Base-by-base conservation (phyloP, 257 asterid species). In the Plantago major region DNA sequence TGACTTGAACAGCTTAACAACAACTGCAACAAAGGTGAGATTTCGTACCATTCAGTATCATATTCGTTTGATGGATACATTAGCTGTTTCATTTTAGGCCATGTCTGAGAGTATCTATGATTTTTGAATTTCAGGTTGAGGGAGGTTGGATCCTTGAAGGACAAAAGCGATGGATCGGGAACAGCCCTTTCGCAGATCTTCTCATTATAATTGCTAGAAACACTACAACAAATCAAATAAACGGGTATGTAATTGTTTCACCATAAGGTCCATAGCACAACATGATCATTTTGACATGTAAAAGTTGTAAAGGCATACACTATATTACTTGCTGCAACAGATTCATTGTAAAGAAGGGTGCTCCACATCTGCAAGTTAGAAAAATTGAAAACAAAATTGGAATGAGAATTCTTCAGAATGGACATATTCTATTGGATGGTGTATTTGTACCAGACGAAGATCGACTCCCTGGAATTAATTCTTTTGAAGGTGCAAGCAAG, bases 121-220 rank as follows among this genome's bases (percentile, higher is more conserved):
- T 50, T 51, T 71, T 71, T 42, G 40, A 71, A 55, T 73, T n/a
- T 69, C 78, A 93, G 99, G 95, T 93, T 48, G 94, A 81, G 63
- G 97, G 97, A 62, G 99, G 99, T 45, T 93, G 99, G 99, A 67
- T 93, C 66, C 84, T 89, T 73, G 88, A 93, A 60, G 96, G 99
- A 62, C 97, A 93, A 68, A 93, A 93, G 62, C 95, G 99, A 47
- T 93, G 99, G 99, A 89, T 89, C 71, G 99, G 99, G 62, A 89
- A 93, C 79, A 82, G 95, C 80, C 85, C 99, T 42, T 93, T 93
- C 68, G 99, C 99, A 1, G 95, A 93, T 72, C 63, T 93, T 63
- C 60, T 89, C 74, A 71, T 93, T 69, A 75, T 93, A 50, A 89
- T 89, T 74, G 99, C 97, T 58, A 83, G 95, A 73, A 85, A 85